These are phyloP conservation scores for Beauveria varroae DNA, from an alignment of 2,329 filamentous ascomycete species.

Conservation along the genomic window DNA sequence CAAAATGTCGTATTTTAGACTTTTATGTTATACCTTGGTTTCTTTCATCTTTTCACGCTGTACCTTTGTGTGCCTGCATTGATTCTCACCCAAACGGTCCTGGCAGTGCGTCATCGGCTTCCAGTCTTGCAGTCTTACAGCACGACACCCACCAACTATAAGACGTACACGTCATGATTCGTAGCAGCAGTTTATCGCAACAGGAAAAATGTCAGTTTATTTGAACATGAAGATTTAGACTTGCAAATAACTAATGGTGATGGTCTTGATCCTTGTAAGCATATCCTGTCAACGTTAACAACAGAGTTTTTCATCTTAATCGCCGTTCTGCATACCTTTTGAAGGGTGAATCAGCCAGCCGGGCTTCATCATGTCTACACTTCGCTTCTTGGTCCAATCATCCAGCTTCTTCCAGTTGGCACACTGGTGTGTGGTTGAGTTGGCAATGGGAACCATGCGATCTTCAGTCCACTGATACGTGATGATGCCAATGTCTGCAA, in stretches of 20 bases:
- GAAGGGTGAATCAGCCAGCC: slow-evolving; percentile 1
- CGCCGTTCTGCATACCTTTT: background rate
- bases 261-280: slow-evolving; percentile 3
- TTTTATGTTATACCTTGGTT: too few species aligned
- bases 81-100: too few species aligned
- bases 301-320: background rate
- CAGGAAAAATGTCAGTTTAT: background rate
- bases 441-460: slow-evolving; percentile 8
- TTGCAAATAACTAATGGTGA: background rate
- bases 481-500: slow-evolving; percentile 7
- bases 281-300: background rate
- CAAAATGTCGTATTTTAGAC: too few species aligned
- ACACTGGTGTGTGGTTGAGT: slow-evolving; percentile 12
- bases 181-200: too few species aligned
- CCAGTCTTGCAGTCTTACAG: too few species aligned
- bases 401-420: slow-evolving; percentile 12
- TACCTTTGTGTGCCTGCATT: too few species aligned
- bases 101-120: too few species aligned
- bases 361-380: slow-evolving; percentile 10
- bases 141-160: too few species aligned
- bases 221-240: background rate
- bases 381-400: slow-evolving; percentile 8
- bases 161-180: too few species aligned
- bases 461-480: slow-evolving; percentile 11
- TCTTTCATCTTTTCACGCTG: too few species aligned